Base-by-base conservation (phyloP, 1,139 yeast species). In the Saccharomyces hybrid region DNA sequence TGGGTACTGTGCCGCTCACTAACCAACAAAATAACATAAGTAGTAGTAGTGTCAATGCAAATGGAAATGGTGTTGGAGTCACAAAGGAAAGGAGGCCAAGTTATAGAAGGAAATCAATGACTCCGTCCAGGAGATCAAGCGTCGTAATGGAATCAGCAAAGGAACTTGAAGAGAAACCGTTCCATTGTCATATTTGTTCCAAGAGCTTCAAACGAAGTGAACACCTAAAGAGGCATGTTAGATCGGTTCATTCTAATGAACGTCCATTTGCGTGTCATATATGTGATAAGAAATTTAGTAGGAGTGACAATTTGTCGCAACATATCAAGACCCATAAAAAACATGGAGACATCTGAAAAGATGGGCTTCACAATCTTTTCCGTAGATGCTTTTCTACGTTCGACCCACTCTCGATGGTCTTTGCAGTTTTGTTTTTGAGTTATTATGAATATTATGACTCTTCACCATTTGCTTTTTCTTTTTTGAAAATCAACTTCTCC, bases 291-390 rank as follows among this genome's bases (percentile, higher is more conserved):
- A 20, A 20, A 20, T 20, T 20, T 3, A 20, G 23, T 20, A 20
- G 23, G 4, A 87, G 88, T 23, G 95, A 87, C 68, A 87, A 87
- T 66, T 75, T 87, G 61, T 82, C 86, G 48, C 95, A 86, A 72
- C 95, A 87, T 71, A 75, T 86, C 63, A 82, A 85, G 64, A 84
- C 88, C 5, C 96, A 88, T 50, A 66, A 64, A 56, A 67, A 64
- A 57, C 68, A 65, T 54, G 70, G 69, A 13, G 69, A 64, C 52
- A 56, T 64, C 30, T 63, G 32, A 55, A 47, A 31, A 31, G 34
- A 31, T 31, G 34, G 34, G 2, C 34, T 31, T 31, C 34, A 31
- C 34, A 31, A 31, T 31, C 6, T 1, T 31, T 31, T 31, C 34
- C 34, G 34, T 31, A 31, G 34, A 31, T 13, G 34, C 34, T 31